phyloP scores from a whole-genome alignment of 2,329 filamentous ascomycete species.

The Pezicula neosporulosa region DNA sequence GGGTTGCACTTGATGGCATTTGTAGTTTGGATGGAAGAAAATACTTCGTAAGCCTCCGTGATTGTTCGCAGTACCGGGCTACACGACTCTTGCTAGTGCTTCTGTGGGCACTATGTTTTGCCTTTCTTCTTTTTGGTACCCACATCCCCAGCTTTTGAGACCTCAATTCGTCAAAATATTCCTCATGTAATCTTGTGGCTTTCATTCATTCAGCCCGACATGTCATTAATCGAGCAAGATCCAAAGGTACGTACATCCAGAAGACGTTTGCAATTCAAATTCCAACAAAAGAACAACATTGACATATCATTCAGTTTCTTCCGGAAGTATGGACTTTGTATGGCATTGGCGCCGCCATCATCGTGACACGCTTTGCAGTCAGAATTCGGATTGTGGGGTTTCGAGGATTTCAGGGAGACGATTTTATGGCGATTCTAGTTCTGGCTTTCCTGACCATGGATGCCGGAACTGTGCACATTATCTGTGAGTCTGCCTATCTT shows the following conservation, averaged over 20 bases:
- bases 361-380: slow-evolving; percentile 32
- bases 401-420: slow-evolving; percentile 11
- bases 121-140: too few relatives aligned
- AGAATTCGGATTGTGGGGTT: slow-evolving; percentile 30
- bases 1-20: too few relatives aligned
- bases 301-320: slow-evolving; percentile 19
- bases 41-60: too few relatives aligned
- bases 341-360: slow-evolving; percentile 24
- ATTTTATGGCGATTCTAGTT: slow-evolving; percentile 10
- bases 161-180: too few relatives aligned
- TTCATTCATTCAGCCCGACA: neutral
- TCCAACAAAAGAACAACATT: neutral
- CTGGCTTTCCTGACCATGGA: slow-evolving; percentile 10
- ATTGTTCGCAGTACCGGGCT: too few relatives aligned
- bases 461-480: slow-evolving; percentile 8
- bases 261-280: neutral
- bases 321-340: slow-evolving; percentile 25
- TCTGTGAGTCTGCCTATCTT: slow-evolving; percentile 16
- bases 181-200: too few relatives aligned
- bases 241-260: neutral
- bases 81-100: too few relatives aligned
- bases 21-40: too few relatives aligned
- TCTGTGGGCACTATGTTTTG: too few relatives aligned
- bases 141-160: too few relatives aligned
- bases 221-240: neutral